Evolutionary conservation across 208 protist species (phyloP), one percentile per base, ranked within the genome.

Genomic region (Leishmania braziliensis): DNA sequence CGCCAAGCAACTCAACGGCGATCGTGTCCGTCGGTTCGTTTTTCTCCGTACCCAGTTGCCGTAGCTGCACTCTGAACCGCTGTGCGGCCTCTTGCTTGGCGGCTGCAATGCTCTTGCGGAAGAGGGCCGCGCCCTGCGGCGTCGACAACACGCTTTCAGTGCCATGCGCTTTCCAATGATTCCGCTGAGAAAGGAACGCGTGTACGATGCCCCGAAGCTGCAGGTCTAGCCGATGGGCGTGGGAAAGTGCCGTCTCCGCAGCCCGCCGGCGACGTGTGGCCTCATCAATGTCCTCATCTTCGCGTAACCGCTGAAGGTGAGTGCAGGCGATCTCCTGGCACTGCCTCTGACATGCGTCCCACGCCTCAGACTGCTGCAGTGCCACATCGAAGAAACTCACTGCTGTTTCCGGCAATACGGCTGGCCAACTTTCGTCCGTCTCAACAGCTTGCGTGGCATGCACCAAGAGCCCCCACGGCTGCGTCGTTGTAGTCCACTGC

Each of bases 171-270:
- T 60, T 48, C 12, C 26, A 33, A 3, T 48, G 20, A 26, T 36
- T 20, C 56, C 70, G 72, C 73, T 72, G 75, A 8, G 20, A 29
- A 29, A 89, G 82, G 71, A 90, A 88, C 10, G 78, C 66, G 58
- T 87, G 77, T 8, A 90, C 85, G 23, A 86, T 33, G 16, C 84
- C 84, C 56, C 91, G 89, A 76, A 95, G 80, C 60, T 88, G 89
- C 43, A 91, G 83, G 74, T 95, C 91, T 12, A 90, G 39, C 56
- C 62, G 36, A 54, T 86, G 82, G 26, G 66, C 5, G 78, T 79
- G 78, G 5, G 73, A 58, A 12, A 63, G 62, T 8, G 77, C 54
- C 2, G 77, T 26, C 62, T 74, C 33, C 33, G 48, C 51, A 9
- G 51, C 50, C 23, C 33, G 39, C n/a, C 4, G 23, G 58, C 29